Evolutionary conservation across 371 early-diverging fungal genomes (phyloP).

Genomic region (Syncephalastrum racemosum): DNA sequence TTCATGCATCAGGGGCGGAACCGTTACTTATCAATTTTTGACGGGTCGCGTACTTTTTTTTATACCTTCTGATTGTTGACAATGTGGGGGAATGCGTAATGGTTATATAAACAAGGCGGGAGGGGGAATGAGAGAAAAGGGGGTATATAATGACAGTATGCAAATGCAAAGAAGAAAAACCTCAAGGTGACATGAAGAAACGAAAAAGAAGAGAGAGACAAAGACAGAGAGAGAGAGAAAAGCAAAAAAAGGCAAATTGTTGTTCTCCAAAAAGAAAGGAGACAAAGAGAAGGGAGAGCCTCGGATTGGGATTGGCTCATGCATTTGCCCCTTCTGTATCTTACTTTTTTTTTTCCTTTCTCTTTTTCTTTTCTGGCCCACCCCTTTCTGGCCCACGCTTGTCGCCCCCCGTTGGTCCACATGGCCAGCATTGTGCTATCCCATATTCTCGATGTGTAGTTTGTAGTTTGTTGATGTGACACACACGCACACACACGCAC

Average conservation of each 20-base stretch:
- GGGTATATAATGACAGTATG: not conserved
- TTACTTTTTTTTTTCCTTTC: conserved; percentile 6
- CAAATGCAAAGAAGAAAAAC: conserved; percentile 1
- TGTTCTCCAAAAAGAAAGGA: not conserved
- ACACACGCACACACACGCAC: not conserved
- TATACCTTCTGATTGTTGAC: not conserved
- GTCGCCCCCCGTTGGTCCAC: no score
- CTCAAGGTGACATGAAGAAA: conserved; percentile 1
- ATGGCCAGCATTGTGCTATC: not conserved
- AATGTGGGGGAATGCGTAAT: not conserved
- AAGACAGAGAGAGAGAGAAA: conserved; percentile 12
- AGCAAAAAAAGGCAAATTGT: conserved; percentile 11
- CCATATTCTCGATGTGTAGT: not conserved
- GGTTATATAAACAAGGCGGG: conserved; percentile 5
- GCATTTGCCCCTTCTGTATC: not conserved
- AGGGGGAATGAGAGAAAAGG: conserved; percentile 1
- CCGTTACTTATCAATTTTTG: conserved; percentile 3
- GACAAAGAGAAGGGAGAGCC: not conserved
- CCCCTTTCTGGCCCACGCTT: conserved; percentile 1
- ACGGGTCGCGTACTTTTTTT: not conserved
- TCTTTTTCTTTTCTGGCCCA: conserved; percentile 1
- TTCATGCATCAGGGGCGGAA: conserved; percentile 3
- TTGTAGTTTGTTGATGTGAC: not conserved
- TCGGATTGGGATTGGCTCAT: conserved; percentile 8
- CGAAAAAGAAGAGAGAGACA: conserved; percentile 6